A percentile compares a stretch with the other conserved stretches of the same genome.
Conservation (phyloP, 129 eudicot species). For the Gnaphalium uliginosum region DNA sequence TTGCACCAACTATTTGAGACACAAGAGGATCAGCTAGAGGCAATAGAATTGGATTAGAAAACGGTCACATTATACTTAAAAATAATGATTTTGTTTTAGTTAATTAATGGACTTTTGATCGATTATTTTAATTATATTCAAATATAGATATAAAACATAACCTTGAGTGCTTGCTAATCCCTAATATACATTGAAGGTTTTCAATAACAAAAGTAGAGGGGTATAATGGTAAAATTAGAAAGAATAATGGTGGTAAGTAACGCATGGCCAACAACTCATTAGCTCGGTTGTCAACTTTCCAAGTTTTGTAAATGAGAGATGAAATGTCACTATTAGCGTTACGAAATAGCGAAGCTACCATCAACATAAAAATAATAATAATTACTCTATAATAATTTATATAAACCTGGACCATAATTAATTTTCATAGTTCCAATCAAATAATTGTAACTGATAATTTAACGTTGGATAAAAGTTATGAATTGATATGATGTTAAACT, state of each 20-base stretch:
- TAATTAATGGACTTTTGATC: not conserved
- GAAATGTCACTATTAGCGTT: conserved; percentile 40
- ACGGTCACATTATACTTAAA: not conserved
- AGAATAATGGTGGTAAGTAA: conserved; percentile 29
- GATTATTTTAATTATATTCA: too few relatives aligned
- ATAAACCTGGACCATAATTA: not conserved
- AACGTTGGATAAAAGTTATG: not conserved
- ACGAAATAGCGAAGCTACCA: conserved; percentile 39
- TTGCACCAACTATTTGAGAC: not conserved
- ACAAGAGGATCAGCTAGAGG: too few relatives aligned
- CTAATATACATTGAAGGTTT: not conserved
- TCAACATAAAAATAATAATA: conserved; percentile 2
- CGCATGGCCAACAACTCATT: conserved; percentile 40
- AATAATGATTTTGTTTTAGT: too few relatives aligned
- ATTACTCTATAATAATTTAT: not conserved
- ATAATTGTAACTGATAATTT: not conserved
- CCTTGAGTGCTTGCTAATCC: not conserved
- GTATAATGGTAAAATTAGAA: conserved; percentile 19
- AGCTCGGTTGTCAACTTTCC: conserved; percentile 37
- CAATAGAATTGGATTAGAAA: not conserved
- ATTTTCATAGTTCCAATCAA: not conserved
- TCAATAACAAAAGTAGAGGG: not conserved
- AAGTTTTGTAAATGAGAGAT: conserved; percentile 39
- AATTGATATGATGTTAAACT: too few relatives aligned
- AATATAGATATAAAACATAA: too few relatives aligned